Evolutionary conservation across 2,329 filamentous ascomycete species (phyloP).

Genomic region (Neofusicoccum ribis): DNA sequence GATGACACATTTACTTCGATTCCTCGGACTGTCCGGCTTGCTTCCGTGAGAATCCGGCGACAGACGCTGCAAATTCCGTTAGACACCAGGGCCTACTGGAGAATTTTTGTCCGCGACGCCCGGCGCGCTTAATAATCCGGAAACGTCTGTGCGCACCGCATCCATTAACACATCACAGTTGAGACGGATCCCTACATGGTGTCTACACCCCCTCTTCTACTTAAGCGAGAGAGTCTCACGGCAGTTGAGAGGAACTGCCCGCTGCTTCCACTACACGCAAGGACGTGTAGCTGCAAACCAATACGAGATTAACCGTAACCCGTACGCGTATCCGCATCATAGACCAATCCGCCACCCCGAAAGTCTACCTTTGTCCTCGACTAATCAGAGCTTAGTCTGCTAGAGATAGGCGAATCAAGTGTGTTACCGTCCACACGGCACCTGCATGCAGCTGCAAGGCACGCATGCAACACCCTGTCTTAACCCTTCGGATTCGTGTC

Average conservation of each 20-base stretch:
- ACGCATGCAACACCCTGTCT: not conserved
- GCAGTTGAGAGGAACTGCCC: not conserved
- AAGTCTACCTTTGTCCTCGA: not conserved
- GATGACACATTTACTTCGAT: not conserved
- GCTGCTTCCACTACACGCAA: not conserved
- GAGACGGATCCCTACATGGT: no score
- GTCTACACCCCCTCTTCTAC: not conserved
- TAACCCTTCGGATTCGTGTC: not conserved
- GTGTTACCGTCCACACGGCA: not conserved
- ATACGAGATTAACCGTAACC: not conserved
- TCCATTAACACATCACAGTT: no score
- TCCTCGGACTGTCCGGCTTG: not conserved
- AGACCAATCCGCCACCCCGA: not conserved
- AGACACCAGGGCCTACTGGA: not conserved
- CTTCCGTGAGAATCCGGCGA: not conserved
- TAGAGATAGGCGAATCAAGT: not conserved
- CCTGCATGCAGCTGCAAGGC: constrained; percentile 3
- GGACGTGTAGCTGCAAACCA: not conserved
- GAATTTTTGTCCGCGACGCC: not conserved
- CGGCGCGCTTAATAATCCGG: not conserved
- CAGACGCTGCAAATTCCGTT: not conserved
- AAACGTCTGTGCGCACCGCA: not conserved
- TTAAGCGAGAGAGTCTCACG: not conserved
- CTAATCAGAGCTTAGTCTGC: not conserved
- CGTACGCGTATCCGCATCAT: not conserved